Conservation (phyloP, 2,329 filamentous ascomycete genomes). For the Clonostachys byssicola region DNA sequence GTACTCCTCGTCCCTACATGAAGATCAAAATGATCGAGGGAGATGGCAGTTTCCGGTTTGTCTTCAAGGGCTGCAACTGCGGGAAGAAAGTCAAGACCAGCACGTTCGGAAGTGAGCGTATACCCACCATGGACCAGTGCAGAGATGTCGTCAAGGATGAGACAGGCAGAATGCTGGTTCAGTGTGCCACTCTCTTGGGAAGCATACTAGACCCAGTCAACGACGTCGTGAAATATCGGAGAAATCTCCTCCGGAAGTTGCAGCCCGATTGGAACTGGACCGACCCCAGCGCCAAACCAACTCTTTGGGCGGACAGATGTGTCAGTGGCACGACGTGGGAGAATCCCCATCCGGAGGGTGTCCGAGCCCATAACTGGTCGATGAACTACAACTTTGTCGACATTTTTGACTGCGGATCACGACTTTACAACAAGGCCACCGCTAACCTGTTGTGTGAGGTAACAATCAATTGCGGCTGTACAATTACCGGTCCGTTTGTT, state of each 20-base stretch:
- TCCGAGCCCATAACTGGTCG: constrained; percentile 3
- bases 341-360: not conserved
- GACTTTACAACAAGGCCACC: not conserved
- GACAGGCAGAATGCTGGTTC: constrained; percentile 3
- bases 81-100: constrained; percentile 4
- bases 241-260: constrained; percentile 2
- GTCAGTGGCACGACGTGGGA: constrained; percentile 5
- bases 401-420: not conserved
- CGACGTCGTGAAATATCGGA: constrained; percentile 1
- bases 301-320: constrained; percentile 3
- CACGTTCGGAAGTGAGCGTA: constrained; percentile 3
- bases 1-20: not conserved
- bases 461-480: not conserved
- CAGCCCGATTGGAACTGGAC: constrained; percentile 1
- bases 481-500: not conserved
- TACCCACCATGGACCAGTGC: constrained; percentile 4
- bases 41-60: constrained; percentile 3
- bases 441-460: not conserved
- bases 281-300: constrained; percentile 3
- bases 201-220: not conserved
- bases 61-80: constrained; percentile 7
- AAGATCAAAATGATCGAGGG: constrained; percentile 1
- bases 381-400: constrained; percentile 2
- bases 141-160: constrained; percentile 1
- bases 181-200: constrained; percentile 3